These are phyloP conservation scores for Coemansia erecta DNA, from an alignment of 192 early-diverging fungal species.

Conservation along the genomic window DNA sequence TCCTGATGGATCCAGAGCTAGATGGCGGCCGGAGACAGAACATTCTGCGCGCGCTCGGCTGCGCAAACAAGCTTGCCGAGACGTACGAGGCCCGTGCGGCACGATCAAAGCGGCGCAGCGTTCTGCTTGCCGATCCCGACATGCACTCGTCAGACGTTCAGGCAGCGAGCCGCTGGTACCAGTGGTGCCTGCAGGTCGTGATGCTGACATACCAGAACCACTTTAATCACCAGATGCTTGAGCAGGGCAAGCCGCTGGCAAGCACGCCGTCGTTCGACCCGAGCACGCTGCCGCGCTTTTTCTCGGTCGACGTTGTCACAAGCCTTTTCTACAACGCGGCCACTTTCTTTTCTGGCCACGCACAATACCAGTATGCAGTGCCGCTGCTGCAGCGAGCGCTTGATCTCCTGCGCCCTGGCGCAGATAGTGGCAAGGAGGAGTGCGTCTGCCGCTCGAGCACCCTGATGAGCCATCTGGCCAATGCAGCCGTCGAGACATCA, in stretches of 20 bases:
- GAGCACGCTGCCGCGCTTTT: constrained; percentile 35
- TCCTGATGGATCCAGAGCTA: constrained; percentile 28
- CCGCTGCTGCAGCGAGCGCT: constrained; percentile 50
- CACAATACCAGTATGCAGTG: constrained; percentile 31
- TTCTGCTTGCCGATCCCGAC: constrained; percentile 25
- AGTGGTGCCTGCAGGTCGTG: constrained; percentile 52
- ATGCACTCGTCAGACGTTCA: constrained; percentile 18
- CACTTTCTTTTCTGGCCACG: constrained; percentile 33
- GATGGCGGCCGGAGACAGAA: constrained; percentile 15
- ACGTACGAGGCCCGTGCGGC: constrained; percentile 33
- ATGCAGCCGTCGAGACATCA: constrained; percentile 26
- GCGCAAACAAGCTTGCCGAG: constrained; percentile 52
- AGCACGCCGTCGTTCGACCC: constrained; percentile 48
- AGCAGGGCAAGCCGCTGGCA: constrained; percentile 17
- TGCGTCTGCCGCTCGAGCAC: constrained; percentile 39
- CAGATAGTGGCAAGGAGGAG: constrained; percentile 26
- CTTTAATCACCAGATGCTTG: constrained; percentile 36
- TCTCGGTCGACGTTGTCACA: constrained; percentile 40
- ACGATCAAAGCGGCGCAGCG: constrained; percentile 43
- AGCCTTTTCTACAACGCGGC: constrained; percentile 54
- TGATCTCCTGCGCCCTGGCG: constrained; percentile 41
- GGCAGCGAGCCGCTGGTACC: constrained; percentile 50
- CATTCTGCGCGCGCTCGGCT: constrained; percentile 42
- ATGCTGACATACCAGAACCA: constrained; percentile 52
- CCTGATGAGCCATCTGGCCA: constrained; percentile 53